Conservation (phyloP, 2,329 filamentous ascomycete genomes). For the Sordariomycetes sp. region DNA sequence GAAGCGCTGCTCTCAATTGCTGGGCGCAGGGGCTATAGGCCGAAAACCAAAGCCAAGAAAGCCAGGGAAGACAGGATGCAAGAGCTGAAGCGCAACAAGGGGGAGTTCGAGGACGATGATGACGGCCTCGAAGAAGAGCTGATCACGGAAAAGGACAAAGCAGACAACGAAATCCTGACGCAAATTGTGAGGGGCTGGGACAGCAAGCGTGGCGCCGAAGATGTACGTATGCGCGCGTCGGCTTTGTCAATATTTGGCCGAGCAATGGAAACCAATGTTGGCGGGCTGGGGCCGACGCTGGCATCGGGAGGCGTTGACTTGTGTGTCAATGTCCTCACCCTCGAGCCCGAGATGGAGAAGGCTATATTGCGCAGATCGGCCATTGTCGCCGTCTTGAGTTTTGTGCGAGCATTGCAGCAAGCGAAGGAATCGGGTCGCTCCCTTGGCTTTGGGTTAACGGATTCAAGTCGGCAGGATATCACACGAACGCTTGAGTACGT, state of each 20-base stretch:
- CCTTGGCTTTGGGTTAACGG: constrained; percentile 44
- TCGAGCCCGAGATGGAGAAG: constrained; percentile 51
- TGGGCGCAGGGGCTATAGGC: constrained; percentile 51
- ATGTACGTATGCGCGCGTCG: constrained; percentile 60
- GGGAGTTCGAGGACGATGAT: constrained; percentile 18
- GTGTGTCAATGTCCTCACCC: constrained; percentile 49
- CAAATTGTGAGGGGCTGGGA: constrained; percentile 61
- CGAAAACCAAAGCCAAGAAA: constrained; percentile 50
- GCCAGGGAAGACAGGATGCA: constrained; percentile 37
- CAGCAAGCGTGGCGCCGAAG: constrained; percentile 55
- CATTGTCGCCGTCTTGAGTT: constrained; percentile 51
- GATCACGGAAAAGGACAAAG: constrained; percentile 30
- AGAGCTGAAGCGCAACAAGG: constrained; percentile 35
- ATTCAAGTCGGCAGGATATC: constrained; percentile 51
- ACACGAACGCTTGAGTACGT: constrained; percentile 53
- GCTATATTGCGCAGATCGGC: constrained; percentile 60
- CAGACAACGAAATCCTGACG: constrained; percentile 39
- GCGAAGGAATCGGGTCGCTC: constrained; percentile 35
- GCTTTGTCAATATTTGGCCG: constrained; percentile 56
- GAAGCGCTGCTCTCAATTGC: constrained; percentile 55
- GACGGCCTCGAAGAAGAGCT: constrained; percentile 36
- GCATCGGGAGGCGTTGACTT: constrained; percentile 52
- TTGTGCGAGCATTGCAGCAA: constrained; percentile 50
- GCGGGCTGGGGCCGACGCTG: constrained; percentile 41
- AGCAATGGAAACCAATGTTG: constrained; percentile 51